Evolutionary conservation across 2,329 filamentous ascomycete genomes (phyloP), one percentile per base, ranked within the genome.

Genomic region (Xylariaceae sp.): DNA sequence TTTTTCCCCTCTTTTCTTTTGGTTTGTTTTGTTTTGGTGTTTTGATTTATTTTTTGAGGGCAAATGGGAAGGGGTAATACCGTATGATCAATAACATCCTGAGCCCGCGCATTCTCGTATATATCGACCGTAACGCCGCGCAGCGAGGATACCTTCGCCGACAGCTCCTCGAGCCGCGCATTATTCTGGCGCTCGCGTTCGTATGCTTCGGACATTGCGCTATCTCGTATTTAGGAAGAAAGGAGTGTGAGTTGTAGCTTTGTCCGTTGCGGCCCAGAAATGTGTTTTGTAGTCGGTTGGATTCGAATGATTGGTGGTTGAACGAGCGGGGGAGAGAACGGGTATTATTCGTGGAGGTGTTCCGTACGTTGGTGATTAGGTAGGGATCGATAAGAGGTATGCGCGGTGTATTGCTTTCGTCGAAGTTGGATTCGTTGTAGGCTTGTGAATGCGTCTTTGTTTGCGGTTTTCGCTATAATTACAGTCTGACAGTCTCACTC

Each of bases 81-180:
- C 45, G 90, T 93, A 70, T 85, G 87, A 75, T 99, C 91, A 67
- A 99, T 89, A 64, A 96, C 84, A 66, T 89, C 85, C 69, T 97
- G 93, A 68, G 90, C 85, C 60, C 91, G 86, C 53, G 94, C 94
- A 73, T 94, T 92, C 77, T 97, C 92, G 82, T 97, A 97, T 71
- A 99, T 99, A 78, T 99, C 92, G 66, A 97, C 86, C 48, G 94
- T 99, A 54, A 99, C 91, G 74, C 89, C 90, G 71, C 93, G 91
- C 64, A 99, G 84, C 55, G 92, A 91, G 15, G 90, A 90, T 57
- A 97, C 92, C 78, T 99, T 99, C 66, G 86, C 83, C 13, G 89
- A 89, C 44, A 99, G 88, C 73, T 96, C 92, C 70, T 93, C 88
- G 58, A 99, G 89, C 68, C 93, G 92, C 67, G 90, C 87, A 77